phyloP scores from a whole-genome alignment of 495 filamentous ascomycete species.

The Lasiosphaeris hirsuta region DNA sequence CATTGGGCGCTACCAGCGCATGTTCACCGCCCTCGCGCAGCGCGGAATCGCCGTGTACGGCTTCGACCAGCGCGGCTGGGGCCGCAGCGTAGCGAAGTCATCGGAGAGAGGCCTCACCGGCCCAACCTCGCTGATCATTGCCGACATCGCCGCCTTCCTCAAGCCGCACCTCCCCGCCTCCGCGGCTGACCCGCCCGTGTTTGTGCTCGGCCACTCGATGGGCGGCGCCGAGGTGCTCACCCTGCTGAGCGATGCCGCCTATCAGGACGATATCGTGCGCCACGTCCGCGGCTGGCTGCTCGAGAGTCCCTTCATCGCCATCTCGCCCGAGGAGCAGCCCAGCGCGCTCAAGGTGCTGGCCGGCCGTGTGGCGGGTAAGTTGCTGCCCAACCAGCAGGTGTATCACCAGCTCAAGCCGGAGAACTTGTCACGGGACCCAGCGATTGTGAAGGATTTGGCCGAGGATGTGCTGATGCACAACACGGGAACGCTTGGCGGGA shows the following conservation, averaged over 20 bases:
- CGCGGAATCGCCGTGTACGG: slow-evolving; percentile 68
- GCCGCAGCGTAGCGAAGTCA: slow-evolving; percentile 44
- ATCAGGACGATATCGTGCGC: slow-evolving; percentile 38
- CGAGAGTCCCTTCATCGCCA: slow-evolving; percentile 66
- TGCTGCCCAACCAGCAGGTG: slow-evolving; percentile 62
- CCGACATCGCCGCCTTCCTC: slow-evolving; percentile 73
- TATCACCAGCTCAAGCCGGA: slow-evolving; percentile 53
- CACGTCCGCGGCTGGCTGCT: slow-evolving; percentile 63
- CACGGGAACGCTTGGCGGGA: slow-evolving; percentile 72
- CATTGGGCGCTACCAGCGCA: slow-evolving; percentile 64
- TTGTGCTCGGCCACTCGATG: slow-evolving; percentile 82
- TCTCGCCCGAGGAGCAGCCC: slow-evolving; percentile 62
- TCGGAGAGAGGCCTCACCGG: slow-evolving; percentile 65
- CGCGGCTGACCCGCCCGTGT: slow-evolving; percentile 52
- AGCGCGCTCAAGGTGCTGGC: slow-evolving; percentile 50
- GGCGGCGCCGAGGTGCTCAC: slow-evolving; percentile 71
- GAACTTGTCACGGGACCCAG: slow-evolving; percentile 60
- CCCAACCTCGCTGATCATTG: slow-evolving; percentile 63
- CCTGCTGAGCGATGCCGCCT: slow-evolving; percentile 38
- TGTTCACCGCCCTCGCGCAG: slow-evolving; percentile 67
- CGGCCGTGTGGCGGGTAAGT: slow-evolving; percentile 60
- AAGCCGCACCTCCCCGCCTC: slow-evolving; percentile 33
- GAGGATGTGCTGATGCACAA: slow-evolving; percentile 70
- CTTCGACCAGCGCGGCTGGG: slow-evolving; percentile 78
- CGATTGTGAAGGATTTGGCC: slow-evolving; percentile 50